phyloP scores from a whole-genome alignment of 352 stramenopile genomes.

The Thraustochytrium sp. region DNA sequence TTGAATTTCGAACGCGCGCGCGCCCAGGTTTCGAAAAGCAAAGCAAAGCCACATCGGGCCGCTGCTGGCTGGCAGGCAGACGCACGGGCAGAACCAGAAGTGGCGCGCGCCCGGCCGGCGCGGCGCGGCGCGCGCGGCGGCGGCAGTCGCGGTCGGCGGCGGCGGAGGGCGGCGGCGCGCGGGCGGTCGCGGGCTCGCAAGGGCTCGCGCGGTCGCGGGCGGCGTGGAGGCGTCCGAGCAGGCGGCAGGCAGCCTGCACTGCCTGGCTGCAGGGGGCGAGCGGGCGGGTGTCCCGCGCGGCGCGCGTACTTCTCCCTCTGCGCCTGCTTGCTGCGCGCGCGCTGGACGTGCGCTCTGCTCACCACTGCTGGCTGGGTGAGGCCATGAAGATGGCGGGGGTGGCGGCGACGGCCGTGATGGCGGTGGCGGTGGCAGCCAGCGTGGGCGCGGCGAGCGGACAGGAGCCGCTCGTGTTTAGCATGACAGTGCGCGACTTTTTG shows the following conservation, averaged over 20 bases:
- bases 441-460: neutral
- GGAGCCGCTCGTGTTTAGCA: neutral
- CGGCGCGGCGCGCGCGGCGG: too few species aligned
- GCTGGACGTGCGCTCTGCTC: neutral
- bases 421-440: neutral
- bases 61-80: too few species aligned
- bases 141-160: too few species aligned
- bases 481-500: conserved; percentile 35
- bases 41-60: too few species aligned
- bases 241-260: neutral
- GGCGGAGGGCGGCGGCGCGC: too few species aligned
- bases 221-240: neutral
- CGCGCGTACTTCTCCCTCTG: neutral
- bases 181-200: too few species aligned
- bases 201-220: neutral
- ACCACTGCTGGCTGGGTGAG: neutral
- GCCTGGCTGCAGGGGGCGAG: neutral
- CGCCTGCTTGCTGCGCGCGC: neutral
- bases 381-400: neutral
- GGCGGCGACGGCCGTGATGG: too few species aligned
- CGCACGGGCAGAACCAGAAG: too few species aligned
- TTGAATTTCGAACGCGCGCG: too few species aligned
- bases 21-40: too few species aligned
- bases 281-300: neutral
- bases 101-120: too few species aligned